These are phyloP conservation scores for Claviceps sp. DNA, from an alignment of 2,329 filamentous ascomycete genomes.

Conservation along the genomic window DNA sequence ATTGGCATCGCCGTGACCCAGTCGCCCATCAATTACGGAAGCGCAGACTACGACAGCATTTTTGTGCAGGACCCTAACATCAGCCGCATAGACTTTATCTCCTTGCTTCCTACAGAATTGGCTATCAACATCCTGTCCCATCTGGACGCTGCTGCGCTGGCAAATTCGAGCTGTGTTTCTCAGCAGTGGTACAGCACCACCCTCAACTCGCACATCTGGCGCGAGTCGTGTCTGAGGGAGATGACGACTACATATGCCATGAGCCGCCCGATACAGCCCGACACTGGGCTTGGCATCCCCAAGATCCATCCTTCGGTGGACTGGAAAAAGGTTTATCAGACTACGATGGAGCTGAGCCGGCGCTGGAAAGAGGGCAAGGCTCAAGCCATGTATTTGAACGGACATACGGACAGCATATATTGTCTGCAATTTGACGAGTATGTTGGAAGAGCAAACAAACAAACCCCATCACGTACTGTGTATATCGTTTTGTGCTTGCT, in stretches of 20 bases:
- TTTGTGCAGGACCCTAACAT: constrained; percentile 27
- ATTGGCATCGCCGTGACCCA: constrained; percentile 45
- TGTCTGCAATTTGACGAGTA: constrained; percentile 97
- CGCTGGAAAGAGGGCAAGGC: constrained; percentile 73
- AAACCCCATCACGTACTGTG: background rate
- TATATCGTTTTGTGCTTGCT: background rate
- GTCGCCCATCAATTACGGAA: constrained; percentile 24
- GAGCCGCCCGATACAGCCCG: constrained; percentile 35
- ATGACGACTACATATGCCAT: constrained; percentile 49
- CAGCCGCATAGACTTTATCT: constrained; percentile 44
- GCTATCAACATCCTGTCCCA: constrained; percentile 44
- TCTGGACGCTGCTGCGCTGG: constrained; percentile 39
- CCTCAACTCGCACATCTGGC: constrained; percentile 46
- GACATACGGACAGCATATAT: constrained; percentile 92
- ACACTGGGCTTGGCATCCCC: constrained; percentile 44
- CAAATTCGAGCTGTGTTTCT: constrained; percentile 36
- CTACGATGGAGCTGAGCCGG: constrained; percentile 59
- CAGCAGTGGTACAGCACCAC: constrained; percentile 33
- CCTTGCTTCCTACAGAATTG: constrained; percentile 41
- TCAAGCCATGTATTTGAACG: constrained; percentile 76
- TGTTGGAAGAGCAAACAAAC: constrained; percentile 17
- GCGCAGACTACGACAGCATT: constrained; percentile 18
- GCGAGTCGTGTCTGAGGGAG: constrained; percentile 48
- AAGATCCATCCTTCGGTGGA: constrained; percentile 48
- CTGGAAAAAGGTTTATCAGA: constrained; percentile 77